Percentiles rank a stretch among this genome's conserved stretches.
Evolutionary conservation across 208 protist genomes (phyloP).

Genomic region (Zelonia costaricensis): DNA sequence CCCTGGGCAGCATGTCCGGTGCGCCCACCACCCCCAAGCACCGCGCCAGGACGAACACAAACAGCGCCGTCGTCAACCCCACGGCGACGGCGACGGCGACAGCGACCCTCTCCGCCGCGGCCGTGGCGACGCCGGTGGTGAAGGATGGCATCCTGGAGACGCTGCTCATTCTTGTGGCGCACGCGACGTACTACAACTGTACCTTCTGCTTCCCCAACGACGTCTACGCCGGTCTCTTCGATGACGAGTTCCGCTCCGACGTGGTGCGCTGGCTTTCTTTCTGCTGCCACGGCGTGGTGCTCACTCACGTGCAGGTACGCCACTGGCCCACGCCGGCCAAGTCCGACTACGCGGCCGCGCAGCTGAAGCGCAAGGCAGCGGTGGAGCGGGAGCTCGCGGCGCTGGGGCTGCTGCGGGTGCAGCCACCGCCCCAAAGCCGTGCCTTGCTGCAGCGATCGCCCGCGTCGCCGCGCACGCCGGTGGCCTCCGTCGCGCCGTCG

Average conservation of each 20-base stretch:
- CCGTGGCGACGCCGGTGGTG: slow-evolving; percentile 30
- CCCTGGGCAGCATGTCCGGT: not conserved
- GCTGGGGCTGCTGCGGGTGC: slow-evolving; percentile 1
- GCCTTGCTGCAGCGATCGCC: not conserved
- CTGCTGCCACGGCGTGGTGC: slow-evolving; percentile 75
- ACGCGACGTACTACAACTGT: slow-evolving; percentile 62
- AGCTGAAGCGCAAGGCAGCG: slow-evolving; percentile 1
- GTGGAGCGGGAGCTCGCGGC: slow-evolving; percentile 2
- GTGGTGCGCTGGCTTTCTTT: slow-evolving; percentile 72
- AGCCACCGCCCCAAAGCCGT: not conserved
- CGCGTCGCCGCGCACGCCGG: not conserved
- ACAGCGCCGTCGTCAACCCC: not conserved
- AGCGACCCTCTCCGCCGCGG: slow-evolving; percentile 36
- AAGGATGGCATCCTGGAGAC: slow-evolving; percentile 68
- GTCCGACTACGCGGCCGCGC: slow-evolving; percentile 27
- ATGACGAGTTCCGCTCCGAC: slow-evolving; percentile 64
- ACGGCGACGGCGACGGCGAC: not conserved
- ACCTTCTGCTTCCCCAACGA: slow-evolving; percentile 85
- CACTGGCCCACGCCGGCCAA: slow-evolving; percentile 59
- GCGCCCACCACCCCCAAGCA: not conserved
- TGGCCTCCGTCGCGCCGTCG: not conserved
- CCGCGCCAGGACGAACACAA: not conserved
- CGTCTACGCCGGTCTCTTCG: slow-evolving; percentile 65
- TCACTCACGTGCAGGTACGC: slow-evolving; percentile 57
- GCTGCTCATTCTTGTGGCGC: slow-evolving; percentile 48